Conservation (phyloP, 257 asterid species). For the Solanum okadae region DNA sequence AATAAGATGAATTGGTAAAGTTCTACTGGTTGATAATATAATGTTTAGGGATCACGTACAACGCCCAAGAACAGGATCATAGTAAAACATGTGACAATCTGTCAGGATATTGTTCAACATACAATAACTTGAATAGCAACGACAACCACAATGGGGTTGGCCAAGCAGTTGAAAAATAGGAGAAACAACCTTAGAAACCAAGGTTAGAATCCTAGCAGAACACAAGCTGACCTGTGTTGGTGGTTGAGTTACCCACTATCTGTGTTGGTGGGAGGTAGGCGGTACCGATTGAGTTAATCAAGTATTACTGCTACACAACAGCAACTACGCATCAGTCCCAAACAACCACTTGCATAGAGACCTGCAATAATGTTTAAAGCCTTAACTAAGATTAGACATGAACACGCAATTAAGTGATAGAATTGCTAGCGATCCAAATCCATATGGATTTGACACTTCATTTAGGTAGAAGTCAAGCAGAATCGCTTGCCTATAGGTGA, state of each 20-base stretch:
- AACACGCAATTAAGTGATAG: not conserved
- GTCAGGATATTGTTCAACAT: not conserved
- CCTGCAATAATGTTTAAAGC: not conserved
- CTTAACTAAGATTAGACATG: not conserved
- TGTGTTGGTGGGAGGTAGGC: not conserved
- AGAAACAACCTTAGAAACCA: not conserved
- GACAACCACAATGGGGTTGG: not conserved
- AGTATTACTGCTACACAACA: not conserved
- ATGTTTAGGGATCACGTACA: no score
- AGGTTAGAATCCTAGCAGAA: not conserved
- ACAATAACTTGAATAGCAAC: not conserved
- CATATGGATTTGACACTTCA: not conserved
- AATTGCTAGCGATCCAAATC: not conserved
- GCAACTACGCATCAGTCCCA: not conserved
- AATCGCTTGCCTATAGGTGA: not conserved
- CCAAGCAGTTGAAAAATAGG: not conserved
- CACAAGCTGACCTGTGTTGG: not conserved
- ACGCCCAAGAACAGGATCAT: no score
- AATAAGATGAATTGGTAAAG: no score
- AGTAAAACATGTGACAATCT: no score
- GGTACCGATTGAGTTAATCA: not conserved
- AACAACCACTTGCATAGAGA: not conserved
- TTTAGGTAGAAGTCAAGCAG: not conserved
- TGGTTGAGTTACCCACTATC: not conserved
- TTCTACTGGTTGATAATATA: no score